Evolutionary conservation across 345 rosid species (phyloP).

Genomic region (Salix viminalis): DNA sequence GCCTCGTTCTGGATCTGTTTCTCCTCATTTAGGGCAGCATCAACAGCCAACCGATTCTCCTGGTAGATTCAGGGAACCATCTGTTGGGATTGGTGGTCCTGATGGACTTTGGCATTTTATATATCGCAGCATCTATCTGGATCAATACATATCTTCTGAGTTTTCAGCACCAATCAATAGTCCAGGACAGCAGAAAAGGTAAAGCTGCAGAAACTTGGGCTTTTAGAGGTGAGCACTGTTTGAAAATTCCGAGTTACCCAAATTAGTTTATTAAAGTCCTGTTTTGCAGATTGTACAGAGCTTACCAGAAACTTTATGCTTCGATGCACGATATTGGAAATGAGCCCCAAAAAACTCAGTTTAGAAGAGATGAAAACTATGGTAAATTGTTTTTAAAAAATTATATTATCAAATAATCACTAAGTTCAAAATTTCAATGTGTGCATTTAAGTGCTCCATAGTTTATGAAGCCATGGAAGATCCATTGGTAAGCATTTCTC

Average conservation of each 20-base stretch:
- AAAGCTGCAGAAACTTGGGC: constrained; percentile 10
- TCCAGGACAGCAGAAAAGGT: constrained; percentile 81
- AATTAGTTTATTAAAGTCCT: constrained; percentile 8
- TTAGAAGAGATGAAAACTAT: constrained; percentile 85
- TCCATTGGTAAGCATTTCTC: background rate
- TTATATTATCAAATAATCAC: background rate
- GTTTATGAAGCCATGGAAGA: background rate
- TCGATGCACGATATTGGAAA: constrained; percentile 85
- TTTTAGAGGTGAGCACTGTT: background rate
- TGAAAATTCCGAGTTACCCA: no score
- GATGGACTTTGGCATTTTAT: constrained; percentile 98
- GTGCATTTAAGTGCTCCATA: background rate
- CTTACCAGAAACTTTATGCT: constrained; percentile 80
- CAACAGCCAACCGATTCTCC: constrained; percentile 42
- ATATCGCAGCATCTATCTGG: constrained; percentile 88
- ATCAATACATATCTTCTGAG: constrained; percentile 90
- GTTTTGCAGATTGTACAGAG: constrained; percentile 77
- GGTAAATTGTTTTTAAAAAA: constrained; percentile 34
- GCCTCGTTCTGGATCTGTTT: constrained; percentile 46
- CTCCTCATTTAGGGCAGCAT: constrained; percentile 42
- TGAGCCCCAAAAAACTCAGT: constrained; percentile 94
- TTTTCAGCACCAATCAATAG: constrained; percentile 75
- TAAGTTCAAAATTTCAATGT: background rate
- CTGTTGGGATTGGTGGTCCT: constrained; percentile 79
- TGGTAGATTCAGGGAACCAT: constrained; percentile 46